Conservation (phyloP, 2,329 filamentous ascomycete species). For the Trichophyton rubrum region DNA sequence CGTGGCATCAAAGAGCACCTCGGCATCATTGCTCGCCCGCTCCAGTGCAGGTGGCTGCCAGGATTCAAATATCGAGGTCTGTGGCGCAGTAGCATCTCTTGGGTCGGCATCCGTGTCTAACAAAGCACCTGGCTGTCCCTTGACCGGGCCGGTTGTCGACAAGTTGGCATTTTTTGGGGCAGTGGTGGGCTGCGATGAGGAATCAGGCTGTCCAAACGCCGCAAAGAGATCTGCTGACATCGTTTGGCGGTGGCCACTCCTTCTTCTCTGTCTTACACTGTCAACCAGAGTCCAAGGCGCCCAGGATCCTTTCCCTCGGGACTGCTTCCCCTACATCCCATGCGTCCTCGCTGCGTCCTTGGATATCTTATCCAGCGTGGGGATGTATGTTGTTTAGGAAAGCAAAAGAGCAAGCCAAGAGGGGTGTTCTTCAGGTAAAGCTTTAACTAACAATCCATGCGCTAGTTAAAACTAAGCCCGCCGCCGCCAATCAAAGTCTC, state of each 20-base stretch:
- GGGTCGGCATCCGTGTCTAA: not conserved
- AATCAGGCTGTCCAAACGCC: constrained; percentile 31
- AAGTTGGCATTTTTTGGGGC: not conserved
- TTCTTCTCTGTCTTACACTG: not conserved
- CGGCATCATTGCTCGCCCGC: constrained; percentile 14
- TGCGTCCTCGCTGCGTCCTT: not conserved
- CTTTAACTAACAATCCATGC: not conserved
- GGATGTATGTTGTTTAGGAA: no score
- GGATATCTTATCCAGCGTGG: not conserved
- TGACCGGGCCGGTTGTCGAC: not conserved
- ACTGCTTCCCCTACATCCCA: not conserved
- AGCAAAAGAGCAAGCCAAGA: not conserved
- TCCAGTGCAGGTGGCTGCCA: constrained; percentile 1
- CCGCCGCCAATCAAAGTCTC: not conserved
- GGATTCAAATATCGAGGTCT: not conserved
- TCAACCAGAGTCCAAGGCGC: not conserved
- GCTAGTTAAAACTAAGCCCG: not conserved
- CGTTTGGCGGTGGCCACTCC: not conserved
- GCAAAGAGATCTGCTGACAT: constrained; percentile 46
- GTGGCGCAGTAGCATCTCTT: not conserved
- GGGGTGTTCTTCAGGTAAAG: not conserved
- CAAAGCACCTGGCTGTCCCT: not conserved
- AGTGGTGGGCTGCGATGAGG: not conserved
- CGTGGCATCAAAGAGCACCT: constrained; percentile 54
- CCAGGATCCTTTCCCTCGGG: not conserved